These are phyloP conservation scores for Yamadazyma songkhlaensis DNA, from an alignment of 1,139 yeast species.

Conservation along the genomic window DNA sequence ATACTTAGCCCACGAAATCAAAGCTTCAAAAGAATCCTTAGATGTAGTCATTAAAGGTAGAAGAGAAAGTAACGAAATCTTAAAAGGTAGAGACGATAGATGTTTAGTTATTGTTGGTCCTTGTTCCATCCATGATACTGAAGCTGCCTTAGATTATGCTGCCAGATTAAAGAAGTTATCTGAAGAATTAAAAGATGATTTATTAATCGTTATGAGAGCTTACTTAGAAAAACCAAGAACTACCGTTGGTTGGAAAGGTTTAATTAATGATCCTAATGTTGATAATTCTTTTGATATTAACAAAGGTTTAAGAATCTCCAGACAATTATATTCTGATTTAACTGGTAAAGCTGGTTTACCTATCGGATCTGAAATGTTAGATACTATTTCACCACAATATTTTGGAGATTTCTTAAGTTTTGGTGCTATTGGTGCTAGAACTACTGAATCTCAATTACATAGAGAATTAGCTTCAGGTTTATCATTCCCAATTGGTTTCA, in stretches of 20 bases:
- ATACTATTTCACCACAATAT: conserved; percentile 97
- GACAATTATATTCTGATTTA: conserved; percentile 81
- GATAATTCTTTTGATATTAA: conserved; percentile 92
- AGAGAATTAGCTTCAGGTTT: conserved; percentile 96
- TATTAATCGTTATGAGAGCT: conserved; percentile 91
- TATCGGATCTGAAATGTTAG: conserved; percentile 96
- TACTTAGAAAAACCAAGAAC: conserved; percentile 98
- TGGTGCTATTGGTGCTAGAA: conserved; percentile 99
- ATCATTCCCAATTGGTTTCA: conserved; percentile 97
- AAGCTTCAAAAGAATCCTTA: conserved; percentile 58
- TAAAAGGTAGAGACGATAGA: conserved; percentile 75
- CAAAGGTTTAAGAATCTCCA: conserved; percentile 85
- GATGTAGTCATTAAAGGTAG: conserved; percentile 77
- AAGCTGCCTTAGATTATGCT: conserved; percentile 88
- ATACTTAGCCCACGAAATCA: conserved; percentile 73
- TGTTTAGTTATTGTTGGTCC: conserved; percentile 88
- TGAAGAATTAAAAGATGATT: conserved; percentile 68
- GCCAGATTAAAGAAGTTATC: conserved; percentile 61
- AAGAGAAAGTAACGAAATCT: conserved; percentile 67
- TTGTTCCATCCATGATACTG: conserved; percentile 92
- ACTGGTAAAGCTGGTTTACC: conserved; percentile 73
- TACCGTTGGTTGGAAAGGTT: conserved; percentile 98
- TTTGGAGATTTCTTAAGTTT: conserved; percentile 86
- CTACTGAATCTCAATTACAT: conserved; percentile 97
- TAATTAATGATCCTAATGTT: conserved; percentile 94